Percentiles rank a stretch among this genome's conserved stretches.
phyloP scores from a whole-genome alignment of 345 rosid species.

The Eucalyptus regnans region DNA sequence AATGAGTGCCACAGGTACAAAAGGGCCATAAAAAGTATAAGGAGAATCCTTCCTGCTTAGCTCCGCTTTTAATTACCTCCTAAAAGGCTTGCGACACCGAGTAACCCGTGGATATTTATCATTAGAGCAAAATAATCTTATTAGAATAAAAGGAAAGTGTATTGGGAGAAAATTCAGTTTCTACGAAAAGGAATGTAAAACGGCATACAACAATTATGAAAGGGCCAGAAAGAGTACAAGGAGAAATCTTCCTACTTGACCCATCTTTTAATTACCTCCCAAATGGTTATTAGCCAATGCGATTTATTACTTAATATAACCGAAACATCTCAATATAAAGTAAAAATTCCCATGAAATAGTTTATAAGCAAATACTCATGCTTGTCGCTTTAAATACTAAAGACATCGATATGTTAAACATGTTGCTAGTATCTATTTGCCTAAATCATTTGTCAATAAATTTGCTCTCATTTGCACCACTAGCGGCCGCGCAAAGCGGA shows the following conservation, averaged over 20 bases:
- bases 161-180: no score
- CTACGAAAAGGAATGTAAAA: no score
- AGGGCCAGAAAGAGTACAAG: no score
- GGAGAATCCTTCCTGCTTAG: neutral
- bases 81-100: neutral
- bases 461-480: neutral
- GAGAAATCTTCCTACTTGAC: no score
- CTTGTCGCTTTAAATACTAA: neutral
- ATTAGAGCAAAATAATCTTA: no score
- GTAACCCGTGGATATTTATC: no score
- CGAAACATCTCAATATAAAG: no score
- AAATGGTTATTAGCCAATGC: neutral
- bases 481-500: neutral
- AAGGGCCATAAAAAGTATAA: neutral
- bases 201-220: no score
- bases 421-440: neutral
- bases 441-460: neutral
- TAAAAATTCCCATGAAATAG: no score
- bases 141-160: no score
- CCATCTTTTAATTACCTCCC: no score
- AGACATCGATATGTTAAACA: neutral
- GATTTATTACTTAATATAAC: neutral
- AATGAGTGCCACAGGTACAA: neutral
- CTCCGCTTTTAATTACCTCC: neutral
- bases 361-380: no score